Percentiles rank a stretch among this genome's conserved stretches.
phyloP scores from a whole-genome alignment of 768 basidiomycete genomes.

The Serpula lacrymans region DNA sequence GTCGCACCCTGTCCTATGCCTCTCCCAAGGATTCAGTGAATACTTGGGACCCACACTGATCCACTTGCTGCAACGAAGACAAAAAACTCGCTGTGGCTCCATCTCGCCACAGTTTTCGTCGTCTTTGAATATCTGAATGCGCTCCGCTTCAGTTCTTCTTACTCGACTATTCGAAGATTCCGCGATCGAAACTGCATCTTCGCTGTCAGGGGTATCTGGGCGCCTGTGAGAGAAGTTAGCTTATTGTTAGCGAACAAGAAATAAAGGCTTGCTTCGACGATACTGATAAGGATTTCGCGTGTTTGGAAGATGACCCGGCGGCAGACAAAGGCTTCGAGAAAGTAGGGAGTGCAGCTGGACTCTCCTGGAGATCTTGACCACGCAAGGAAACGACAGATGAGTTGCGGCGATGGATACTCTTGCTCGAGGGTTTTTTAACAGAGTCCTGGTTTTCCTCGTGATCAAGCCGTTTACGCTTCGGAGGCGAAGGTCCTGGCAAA shows the following conservation, averaged over 20 bases:
- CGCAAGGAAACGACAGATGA: slow-evolving; percentile 12
- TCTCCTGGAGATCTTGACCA: not conserved
- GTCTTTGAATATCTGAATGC: slow-evolving; percentile 60
- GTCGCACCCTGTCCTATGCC: slow-evolving; percentile 54
- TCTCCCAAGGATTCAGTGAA: slow-evolving; percentile 58
- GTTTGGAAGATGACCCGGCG: not conserved
- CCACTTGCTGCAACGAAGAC: slow-evolving; percentile 54
- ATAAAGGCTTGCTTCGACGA: not conserved
- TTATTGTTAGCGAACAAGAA: not conserved
- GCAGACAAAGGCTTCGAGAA: slow-evolving; percentile 4
- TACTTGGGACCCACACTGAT: slow-evolving; percentile 58
- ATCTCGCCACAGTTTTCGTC: slow-evolving; percentile 55
- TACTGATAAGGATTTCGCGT: not conserved
- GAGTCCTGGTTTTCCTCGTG: slow-evolving; percentile 6
- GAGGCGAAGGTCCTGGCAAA: slow-evolving; percentile 22
- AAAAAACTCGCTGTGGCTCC: slow-evolving; percentile 57
- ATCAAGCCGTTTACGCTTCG: slow-evolving; percentile 11
- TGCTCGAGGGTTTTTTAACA: slow-evolving; percentile 21
- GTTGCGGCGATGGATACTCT: slow-evolving; percentile 14
- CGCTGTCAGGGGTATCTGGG: slow-evolving; percentile 23
- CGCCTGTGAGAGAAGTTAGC: too few relatives aligned
- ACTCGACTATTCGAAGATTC: slow-evolving; percentile 47
- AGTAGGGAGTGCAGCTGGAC: slow-evolving; percentile 1
- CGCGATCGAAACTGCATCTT: slow-evolving; percentile 49
- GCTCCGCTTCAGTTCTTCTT: slow-evolving; percentile 59